Base-by-base conservation (phyloP, 371 early-diverging fungal species). In the Chytridiales sp. region DNA sequence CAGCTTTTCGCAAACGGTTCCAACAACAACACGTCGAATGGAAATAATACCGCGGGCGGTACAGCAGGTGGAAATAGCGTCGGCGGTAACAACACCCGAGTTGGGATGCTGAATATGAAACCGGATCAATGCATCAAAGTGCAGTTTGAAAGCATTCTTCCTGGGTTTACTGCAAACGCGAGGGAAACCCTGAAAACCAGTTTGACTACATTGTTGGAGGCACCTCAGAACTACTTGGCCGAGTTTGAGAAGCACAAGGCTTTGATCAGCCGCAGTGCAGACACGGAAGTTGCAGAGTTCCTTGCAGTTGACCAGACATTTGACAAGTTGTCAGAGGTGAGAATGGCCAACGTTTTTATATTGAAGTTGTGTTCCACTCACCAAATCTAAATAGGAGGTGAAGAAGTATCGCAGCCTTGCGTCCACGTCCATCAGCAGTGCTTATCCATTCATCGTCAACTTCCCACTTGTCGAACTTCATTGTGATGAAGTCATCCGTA, bases 391-490 rank as follows among this genome's bases (percentile, higher is more conserved):
- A n/a, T 44, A 70, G 69, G 79, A 79, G 48, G 75, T 79, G 4
- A 67, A 67, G 49, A 63, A 63, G 17, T 73, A 66, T 43, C 69
- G 72, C 13, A 27, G 60, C 32, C 42, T 68, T 3, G 76, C 77
- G 0, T 62, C 62, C 21, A 65, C 53, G 29, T 57, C 64, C 44
- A 68, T 81, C 27, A 38, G 56, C 42, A 70, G 68, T 49, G 79
- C 78, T 19, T 81, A 74, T 61, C 82, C 82, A 1, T 71, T 62
- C 49, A 44, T 67, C 9, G 78, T 79, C 15, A 35, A 71, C 32
- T 79, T 81, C 53, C 76, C 76, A 1, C 36, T 81, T 9, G 61
- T 81, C 31, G 78, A 76, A 49, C 61, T 81, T 13, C 70, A 76
- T 38, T 79, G 82, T 54, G 69, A 70, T 29, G 78, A 77, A 1